These are phyloP conservation scores for Solanum raphanifolium DNA, from an alignment of 257 asterid genomes.

Conservation along the genomic window DNA sequence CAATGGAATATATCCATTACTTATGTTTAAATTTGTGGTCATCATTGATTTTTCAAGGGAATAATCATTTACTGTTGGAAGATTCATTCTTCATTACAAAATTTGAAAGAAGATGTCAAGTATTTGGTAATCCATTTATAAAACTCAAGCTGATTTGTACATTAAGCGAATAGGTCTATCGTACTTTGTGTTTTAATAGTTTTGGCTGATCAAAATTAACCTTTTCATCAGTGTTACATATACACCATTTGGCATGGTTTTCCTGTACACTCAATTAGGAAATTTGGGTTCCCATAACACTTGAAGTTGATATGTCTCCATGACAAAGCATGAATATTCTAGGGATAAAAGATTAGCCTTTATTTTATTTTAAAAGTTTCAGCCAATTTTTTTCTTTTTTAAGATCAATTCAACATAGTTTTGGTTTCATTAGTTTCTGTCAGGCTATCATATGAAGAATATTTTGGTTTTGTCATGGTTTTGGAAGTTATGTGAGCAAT, in stretches of 20 bases:
- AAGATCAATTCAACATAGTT: neutral
- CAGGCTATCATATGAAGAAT: neutral
- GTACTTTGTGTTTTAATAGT: too few species aligned
- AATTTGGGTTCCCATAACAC: neutral
- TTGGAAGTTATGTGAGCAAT: neutral
- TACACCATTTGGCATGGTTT: neutral
- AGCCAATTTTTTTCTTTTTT: neutral
- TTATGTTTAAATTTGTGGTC: neutral
- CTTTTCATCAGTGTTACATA: neutral
- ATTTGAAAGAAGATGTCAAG: too few species aligned
- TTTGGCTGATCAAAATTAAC: too few species aligned
- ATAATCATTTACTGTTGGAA: too few species aligned
- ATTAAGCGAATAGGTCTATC: too few species aligned
- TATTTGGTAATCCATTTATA: too few species aligned
- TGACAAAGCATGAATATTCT: neutral
- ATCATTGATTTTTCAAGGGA: neutral
- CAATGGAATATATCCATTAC: neutral
- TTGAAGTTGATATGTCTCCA: neutral
- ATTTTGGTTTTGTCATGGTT: neutral
- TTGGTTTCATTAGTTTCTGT: neutral
- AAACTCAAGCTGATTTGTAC: too few species aligned
- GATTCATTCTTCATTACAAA: too few species aligned
- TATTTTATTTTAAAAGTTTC: neutral
- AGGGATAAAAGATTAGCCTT: neutral
- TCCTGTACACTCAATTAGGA: neutral